A percentile compares a stretch with the other conserved stretches of the same genome.
These are phyloP conservation scores for Litsea cubeba DNA, from an alignment of 164 flowering plant genomes.

Conservation along the genomic window DNA sequence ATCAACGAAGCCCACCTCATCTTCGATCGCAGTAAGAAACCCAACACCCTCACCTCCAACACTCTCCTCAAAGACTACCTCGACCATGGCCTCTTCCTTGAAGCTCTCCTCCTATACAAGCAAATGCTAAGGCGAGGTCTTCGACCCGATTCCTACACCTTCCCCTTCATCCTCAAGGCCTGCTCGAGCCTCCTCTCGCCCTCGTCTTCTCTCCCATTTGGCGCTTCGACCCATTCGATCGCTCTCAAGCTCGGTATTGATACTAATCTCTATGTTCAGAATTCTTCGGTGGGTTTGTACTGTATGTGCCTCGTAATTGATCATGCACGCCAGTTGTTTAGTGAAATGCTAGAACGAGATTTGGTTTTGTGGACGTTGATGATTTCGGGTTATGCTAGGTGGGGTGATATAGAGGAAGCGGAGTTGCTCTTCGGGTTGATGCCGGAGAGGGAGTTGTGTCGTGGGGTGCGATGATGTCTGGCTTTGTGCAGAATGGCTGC, in stretches of 20 bases:
- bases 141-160: constrained; percentile 12
- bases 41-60: constrained; percentile 12
- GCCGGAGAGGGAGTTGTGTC: constrained; percentile 28
- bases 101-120: constrained; percentile 6
- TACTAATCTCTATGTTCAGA: background rate
- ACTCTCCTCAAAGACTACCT: constrained; percentile 11
- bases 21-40: constrained; percentile 6
- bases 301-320: background rate
- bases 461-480: constrained; percentile 29
- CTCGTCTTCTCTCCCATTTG: background rate
- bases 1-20: constrained; percentile 9
- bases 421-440: constrained; percentile 19
- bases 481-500: constrained; percentile 17
- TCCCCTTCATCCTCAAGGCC: constrained; percentile 10
- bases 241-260: constrained; percentile 3
- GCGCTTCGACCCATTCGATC: background rate
- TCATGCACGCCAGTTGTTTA: constrained; percentile 5
- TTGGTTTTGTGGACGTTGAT: constrained; percentile 9
- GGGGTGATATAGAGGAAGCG: constrained; percentile 18
- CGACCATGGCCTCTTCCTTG: background rate
- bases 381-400: constrained; percentile 17
- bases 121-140: background rate
- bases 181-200: background rate
- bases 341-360: constrained; percentile 10
- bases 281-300: constrained; percentile 3